Percentiles rank a stretch among this genome's conserved stretches.
Evolutionary conservation across 1,139 yeast species (phyloP).

Genomic region (Pichia norvegensis): DNA sequence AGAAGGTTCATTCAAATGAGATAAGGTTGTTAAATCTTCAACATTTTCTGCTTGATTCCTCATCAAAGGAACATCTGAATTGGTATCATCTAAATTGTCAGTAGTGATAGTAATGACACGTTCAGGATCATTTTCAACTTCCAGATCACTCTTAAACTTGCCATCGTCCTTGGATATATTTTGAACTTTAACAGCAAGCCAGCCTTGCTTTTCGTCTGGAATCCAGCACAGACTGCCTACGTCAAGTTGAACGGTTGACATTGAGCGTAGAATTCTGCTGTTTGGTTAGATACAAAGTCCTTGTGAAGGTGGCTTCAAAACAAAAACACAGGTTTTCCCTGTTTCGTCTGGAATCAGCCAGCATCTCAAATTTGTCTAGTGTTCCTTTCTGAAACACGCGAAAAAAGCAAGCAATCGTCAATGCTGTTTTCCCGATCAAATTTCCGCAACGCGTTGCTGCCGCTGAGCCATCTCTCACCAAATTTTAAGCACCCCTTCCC

Average conservation of each 20-base stretch:
- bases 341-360: background rate
- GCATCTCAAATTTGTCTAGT: too few species aligned
- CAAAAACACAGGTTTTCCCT: background rate
- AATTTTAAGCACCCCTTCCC: too few species aligned
- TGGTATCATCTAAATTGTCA: slow-evolving; percentile 36
- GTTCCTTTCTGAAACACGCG: background rate
- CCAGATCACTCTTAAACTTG: slow-evolving; percentile 52
- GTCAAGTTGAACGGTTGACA: slow-evolving; percentile 12
- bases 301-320: too few species aligned
- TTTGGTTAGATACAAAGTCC: background rate
- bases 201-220: slow-evolving; percentile 80
- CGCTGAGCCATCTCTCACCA: too few species aligned
- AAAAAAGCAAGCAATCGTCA: too few species aligned
- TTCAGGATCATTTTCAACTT: slow-evolving; percentile 47
- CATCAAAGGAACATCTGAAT: slow-evolving; percentile 63
- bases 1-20: slow-evolving; percentile 93
- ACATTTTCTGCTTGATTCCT: slow-evolving; percentile 94
- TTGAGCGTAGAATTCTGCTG: background rate
- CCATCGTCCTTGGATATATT: slow-evolving; percentile 44
- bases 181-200: slow-evolving; percentile 82
- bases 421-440: too few species aligned
- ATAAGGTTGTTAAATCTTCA: slow-evolving; percentile 86
- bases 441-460: too few species aligned
- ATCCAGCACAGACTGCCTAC: slow-evolving; percentile 76
- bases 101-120: slow-evolving; percentile 50